Conservation (phyloP, 2,329 filamentous ascomycete species). For the Colletotrichum tamarilloi region DNA sequence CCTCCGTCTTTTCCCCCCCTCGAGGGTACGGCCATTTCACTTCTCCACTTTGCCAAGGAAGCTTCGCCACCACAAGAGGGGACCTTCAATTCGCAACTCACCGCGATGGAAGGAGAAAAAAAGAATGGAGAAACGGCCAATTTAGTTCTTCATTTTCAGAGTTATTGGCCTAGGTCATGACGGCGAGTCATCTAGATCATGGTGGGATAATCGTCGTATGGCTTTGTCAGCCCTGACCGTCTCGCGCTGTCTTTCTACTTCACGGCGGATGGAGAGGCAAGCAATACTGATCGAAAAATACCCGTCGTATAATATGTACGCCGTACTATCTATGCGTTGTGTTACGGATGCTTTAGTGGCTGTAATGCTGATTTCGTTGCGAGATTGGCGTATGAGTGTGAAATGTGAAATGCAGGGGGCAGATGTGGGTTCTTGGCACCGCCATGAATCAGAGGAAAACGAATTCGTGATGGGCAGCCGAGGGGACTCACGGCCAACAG, state of each 20-base stretch:
- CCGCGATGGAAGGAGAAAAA: neutral
- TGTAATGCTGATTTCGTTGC: neutral
- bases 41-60: conserved; percentile 30
- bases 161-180: neutral
- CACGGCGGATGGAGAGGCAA: neutral
- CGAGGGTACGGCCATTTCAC: neutral
- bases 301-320: too few species aligned
- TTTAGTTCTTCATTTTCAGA: neutral
- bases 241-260: neutral
- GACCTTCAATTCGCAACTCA: neutral
- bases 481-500: neutral
- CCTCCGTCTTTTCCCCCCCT: neutral
- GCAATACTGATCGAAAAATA: too few species aligned
- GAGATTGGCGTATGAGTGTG: conserved; percentile 12
- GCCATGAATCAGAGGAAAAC: conserved; percentile 18
- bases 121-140: conserved; percentile 5
- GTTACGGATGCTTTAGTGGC: neutral
- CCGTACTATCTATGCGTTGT: neutral
- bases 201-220: neutral
- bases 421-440: conserved; percentile 30
- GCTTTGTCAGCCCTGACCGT: neutral
- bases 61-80: conserved; percentile 32
- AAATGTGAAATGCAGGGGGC: conserved; percentile 25
- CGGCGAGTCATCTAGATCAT: conserved; percentile 16
- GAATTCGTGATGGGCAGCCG: neutral